Percentiles rank a stretch among this genome's conserved stretches.
Evolutionary conservation across 352 stramenopile species (phyloP).

Genomic region (Pythium volutum): DNA sequence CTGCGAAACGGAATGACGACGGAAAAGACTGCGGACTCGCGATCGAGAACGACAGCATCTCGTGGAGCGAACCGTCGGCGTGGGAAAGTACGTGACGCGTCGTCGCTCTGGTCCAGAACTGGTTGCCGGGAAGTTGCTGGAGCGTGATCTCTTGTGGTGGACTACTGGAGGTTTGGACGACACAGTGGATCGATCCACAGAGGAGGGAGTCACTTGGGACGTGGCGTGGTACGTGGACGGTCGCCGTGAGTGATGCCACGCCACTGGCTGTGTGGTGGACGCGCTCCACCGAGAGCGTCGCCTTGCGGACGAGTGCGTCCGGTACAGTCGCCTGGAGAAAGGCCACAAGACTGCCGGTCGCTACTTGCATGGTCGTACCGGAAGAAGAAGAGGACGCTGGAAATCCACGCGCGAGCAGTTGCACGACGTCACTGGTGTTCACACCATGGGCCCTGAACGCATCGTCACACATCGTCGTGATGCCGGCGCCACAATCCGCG

Average conservation of each 20-base stretch:
- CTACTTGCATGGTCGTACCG: no score
- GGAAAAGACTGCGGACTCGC: not conserved
- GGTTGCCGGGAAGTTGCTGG: not conserved
- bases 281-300: not conserved
- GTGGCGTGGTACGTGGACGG: not conserved
- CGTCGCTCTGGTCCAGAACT: not conserved
- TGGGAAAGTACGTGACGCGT: not conserved
- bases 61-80: not conserved
- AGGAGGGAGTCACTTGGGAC: not conserved
- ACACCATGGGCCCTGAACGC: not conserved
- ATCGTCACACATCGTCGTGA: not conserved
- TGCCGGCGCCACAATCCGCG: not conserved
- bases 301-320: not conserved
- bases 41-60: not conserved
- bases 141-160: not conserved
- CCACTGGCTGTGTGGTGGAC: not conserved
- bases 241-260: not conserved
- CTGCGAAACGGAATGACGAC: not conserved
- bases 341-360: no score
- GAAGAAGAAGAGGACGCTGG: no score
- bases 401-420: not conserved
- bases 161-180: not conserved
- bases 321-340: no score
- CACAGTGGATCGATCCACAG: not conserved
- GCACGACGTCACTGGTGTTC: not conserved